Conservation (phyloP, 352 stramenopile genomes). For the Pythium dissotocum region DNA sequence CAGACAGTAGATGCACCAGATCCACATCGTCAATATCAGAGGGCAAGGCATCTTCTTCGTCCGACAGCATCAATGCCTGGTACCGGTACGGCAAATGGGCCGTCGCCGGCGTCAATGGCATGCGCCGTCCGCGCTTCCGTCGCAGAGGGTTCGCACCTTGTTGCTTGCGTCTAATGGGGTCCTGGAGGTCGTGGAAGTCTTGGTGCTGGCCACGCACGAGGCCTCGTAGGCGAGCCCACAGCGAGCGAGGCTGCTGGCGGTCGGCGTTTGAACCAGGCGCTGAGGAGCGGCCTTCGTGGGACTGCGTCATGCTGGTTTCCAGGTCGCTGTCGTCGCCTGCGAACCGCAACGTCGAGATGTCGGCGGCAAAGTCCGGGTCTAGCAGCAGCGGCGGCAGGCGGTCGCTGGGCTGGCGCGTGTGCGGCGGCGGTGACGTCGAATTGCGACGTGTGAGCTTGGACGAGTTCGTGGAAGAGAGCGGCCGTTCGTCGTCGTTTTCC, state of each 20-base stretch:
- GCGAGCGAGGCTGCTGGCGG: neutral
- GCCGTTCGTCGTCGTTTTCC: neutral
- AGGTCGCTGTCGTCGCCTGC: conserved; percentile 13
- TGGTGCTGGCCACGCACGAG: conserved; percentile 24
- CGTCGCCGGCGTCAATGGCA: conserved; percentile 16
- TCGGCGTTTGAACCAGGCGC: neutral
- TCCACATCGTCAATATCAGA: conserved; percentile 31
- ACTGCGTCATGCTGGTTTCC: conserved; percentile 5
- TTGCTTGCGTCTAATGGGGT: conserved; percentile 36
- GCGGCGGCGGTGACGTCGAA: conserved; percentile 15
- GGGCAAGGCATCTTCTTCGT: conserved; percentile 19
- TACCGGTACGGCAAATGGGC: conserved; percentile 26
- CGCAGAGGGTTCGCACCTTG: conserved; percentile 27
- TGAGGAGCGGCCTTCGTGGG: neutral
- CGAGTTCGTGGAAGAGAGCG: neutral
- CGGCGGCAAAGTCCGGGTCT: conserved; percentile 17
- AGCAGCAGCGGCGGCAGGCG: conserved; percentile 16
- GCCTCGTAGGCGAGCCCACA: conserved; percentile 24
- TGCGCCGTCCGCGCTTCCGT: conserved; percentile 3
- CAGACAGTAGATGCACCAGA: conserved; percentile 28
- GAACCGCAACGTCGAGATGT: conserved; percentile 15
- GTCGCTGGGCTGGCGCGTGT: neutral
- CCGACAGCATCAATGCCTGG: conserved; percentile 28
- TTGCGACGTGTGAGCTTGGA: conserved; percentile 14
- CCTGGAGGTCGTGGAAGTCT: conserved; percentile 35